phyloP scores from a whole-genome alignment of 306 rosid species.

The Glycyrrhiza uralensis region DNA sequence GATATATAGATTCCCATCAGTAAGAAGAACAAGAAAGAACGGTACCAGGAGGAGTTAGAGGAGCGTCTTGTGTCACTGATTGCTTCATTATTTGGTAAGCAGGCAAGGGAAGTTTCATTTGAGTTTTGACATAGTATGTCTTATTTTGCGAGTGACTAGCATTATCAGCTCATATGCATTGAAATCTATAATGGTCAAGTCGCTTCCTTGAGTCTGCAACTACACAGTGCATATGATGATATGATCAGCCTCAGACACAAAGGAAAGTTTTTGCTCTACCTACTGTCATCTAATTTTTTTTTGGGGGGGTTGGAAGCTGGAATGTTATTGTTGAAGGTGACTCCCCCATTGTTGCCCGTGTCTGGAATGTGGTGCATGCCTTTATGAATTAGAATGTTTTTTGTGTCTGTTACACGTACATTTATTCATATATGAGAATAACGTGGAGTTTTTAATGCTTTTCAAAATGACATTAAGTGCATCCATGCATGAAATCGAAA shows the following conservation, averaged over 20 bases:
- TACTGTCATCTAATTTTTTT: neutral
- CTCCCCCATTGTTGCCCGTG: neutral
- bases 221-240: neutral
- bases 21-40: constrained; percentile 86
- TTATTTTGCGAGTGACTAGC: neutral
- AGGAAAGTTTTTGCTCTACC: neutral
- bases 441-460: constrained; percentile 12
- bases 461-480: neutral
- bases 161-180: neutral
- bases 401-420: neutral
- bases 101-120: constrained; percentile 50
- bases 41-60: constrained; percentile 89
- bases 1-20: constrained; percentile 56
- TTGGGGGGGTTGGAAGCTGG: neutral
- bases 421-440: neutral
- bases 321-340: neutral
- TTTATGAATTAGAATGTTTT: neutral
- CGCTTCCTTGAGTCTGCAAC: neutral
- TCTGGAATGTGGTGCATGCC: neutral
- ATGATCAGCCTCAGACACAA: neutral
- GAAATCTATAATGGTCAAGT: neutral
- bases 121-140: constrained; percentile 25
- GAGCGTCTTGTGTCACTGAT: constrained; percentile 80
- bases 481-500: neutral
- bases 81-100: constrained; percentile 96